phyloP scores from a whole-genome alignment of 352 stramenopile genomes.

The Pythium phragmiticola region DNA sequence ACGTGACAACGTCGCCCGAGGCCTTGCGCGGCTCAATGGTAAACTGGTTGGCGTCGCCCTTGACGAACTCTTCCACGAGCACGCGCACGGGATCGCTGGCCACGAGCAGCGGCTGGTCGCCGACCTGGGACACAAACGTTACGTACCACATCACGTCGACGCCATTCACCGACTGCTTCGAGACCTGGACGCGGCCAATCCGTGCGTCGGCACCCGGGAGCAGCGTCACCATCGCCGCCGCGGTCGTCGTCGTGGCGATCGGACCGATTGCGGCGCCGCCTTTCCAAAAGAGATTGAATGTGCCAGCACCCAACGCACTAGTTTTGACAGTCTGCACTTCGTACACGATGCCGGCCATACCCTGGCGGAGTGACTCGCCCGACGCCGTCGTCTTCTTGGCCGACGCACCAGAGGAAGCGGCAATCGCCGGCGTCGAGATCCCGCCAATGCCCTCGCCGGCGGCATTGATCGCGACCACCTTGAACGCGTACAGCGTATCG shows the following conservation, averaged over 20 bases:
- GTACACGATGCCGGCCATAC: conserved; percentile 94
- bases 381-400: conserved; percentile 87
- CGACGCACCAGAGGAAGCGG: conserved; percentile 88
- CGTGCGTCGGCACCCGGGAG: conserved; percentile 32
- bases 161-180: conserved; percentile 44
- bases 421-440: conserved; percentile 85
- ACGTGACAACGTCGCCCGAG: conserved; percentile 88
- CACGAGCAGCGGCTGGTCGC: conserved; percentile 75
- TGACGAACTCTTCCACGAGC: conserved; percentile 88
- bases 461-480: conserved; percentile 91
- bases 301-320: conserved; percentile 28
- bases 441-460: conserved; percentile 89
- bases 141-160: conserved; percentile 74
- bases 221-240: conserved; percentile 42
- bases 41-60: conserved; percentile 95
- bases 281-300: conserved; percentile 57
- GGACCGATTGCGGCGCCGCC: conserved; percentile 32
- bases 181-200: conserved; percentile 63
- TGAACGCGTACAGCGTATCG: conserved; percentile 92
- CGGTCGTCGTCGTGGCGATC: conserved; percentile 44
- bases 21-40: conserved; percentile 93
- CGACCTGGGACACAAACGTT: conserved; percentile 84
- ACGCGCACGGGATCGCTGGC: conserved; percentile 43
- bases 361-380: conserved; percentile 79
- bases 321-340: conserved; percentile 93